These are phyloP conservation scores for Takakia lepidozioides DNA, from an alignment of 225 moss, liverwort and hornwort genomes.

Conservation along the genomic window DNA sequence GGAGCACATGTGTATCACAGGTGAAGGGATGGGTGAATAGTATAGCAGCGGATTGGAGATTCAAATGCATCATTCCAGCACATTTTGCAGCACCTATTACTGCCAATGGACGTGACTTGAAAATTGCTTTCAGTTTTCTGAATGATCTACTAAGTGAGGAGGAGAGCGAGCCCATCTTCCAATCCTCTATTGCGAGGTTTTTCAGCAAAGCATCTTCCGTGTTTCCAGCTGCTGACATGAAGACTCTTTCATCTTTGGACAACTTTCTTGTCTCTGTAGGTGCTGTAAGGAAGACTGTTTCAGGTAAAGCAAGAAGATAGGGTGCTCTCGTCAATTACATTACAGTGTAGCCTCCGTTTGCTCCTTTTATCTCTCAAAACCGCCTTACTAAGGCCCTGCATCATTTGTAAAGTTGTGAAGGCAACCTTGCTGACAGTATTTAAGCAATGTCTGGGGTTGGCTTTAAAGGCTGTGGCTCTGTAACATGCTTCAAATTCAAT, in stretches of 20 bases:
- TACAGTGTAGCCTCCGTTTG: too few species aligned
- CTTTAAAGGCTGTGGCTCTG: too few species aligned
- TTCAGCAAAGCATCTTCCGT: slow-evolving; percentile 62
- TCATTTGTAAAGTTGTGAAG: too few species aligned
- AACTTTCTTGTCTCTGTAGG: slow-evolving; percentile 78
- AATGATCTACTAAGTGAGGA: slow-evolving; percentile 48
- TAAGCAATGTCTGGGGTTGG: too few species aligned
- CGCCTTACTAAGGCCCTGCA: too few species aligned
- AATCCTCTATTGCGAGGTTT: slow-evolving; percentile 35
- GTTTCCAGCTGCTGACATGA: slow-evolving; percentile 93
- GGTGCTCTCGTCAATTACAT: not conserved
- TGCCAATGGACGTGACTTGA: slow-evolving; percentile 60
- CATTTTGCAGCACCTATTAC: slow-evolving; percentile 85
- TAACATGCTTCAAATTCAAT: too few species aligned
- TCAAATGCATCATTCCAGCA: slow-evolving; percentile 83
- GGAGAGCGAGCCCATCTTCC: slow-evolving; percentile 14
- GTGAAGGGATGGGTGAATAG: slow-evolving; percentile 78
- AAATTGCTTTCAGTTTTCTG: slow-evolving; percentile 69
- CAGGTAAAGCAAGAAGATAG: slow-evolving; percentile 54
- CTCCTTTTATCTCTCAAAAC: too few species aligned
- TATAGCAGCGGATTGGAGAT: slow-evolving; percentile 78
- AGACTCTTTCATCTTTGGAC: slow-evolving; percentile 85
- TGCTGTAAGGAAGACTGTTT: slow-evolving; percentile 82
- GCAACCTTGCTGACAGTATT: too few species aligned
- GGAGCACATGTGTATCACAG: too few species aligned